Evolutionary conservation across 257 asterid species (phyloP).

Genomic region (Nyctanthes arbortristis): DNA sequence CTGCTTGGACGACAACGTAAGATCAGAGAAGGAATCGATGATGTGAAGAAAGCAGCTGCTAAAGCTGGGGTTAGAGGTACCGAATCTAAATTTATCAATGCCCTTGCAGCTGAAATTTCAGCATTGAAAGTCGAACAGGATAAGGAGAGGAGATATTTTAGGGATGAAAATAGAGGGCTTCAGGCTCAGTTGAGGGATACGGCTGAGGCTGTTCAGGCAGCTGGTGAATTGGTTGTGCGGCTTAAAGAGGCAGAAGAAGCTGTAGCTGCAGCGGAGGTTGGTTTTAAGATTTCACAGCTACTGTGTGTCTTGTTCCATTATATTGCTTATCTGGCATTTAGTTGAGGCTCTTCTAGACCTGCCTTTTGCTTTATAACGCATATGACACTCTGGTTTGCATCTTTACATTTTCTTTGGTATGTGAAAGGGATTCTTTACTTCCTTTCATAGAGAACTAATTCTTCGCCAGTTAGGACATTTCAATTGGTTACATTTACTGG

Average conservation of each 20-base stretch:
- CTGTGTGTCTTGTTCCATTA: conserved; percentile 16
- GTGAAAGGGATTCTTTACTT: background rate
- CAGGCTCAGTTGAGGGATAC: conserved; percentile 96
- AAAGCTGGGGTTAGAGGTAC: conserved; percentile 95
- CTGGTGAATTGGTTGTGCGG: conserved; percentile 92
- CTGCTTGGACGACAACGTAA: conserved; percentile 79
- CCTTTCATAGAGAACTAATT: background rate
- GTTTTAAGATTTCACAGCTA: conserved; percentile 26
- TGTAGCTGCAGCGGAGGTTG: conserved; percentile 79
- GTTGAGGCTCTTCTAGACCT: background rate
- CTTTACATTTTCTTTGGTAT: background rate
- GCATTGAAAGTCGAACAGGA: conserved; percentile 80
- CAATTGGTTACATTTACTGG: background rate
- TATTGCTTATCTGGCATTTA: background rate
- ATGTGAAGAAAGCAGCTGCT: conserved; percentile 92
- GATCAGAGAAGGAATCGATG: conserved; percentile 82
- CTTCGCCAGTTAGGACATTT: too few species aligned
- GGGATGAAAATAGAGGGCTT: conserved; percentile 88
- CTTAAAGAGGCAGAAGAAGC: conserved; percentile 95
- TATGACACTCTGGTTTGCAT: background rate
- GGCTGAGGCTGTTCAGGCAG: conserved; percentile 99
- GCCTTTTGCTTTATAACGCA: conserved; percentile 3
- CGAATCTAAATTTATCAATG: conserved; percentile 85
- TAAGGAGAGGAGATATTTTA: conserved; percentile 73
- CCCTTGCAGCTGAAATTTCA: conserved; percentile 88